phyloP scores from a whole-genome alignment of 2,329 filamentous ascomycete genomes.

The Botrytis hyacinthi region DNA sequence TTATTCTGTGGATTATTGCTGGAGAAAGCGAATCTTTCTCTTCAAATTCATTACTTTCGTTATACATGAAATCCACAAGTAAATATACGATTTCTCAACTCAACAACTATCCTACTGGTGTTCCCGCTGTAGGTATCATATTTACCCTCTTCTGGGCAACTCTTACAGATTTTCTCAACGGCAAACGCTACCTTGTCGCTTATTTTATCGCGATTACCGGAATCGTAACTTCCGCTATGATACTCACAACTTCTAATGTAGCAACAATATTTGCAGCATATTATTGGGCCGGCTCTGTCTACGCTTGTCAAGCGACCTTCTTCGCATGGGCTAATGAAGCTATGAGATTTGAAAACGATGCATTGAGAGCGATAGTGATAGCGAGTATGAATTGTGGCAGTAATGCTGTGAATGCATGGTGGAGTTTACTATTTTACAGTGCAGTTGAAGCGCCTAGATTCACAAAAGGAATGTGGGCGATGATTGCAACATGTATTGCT shows the following conservation, averaged over 20 bases:
- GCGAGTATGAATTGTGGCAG: slow-evolving; percentile 70
- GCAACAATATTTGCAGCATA: slow-evolving; percentile 63
- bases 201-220: slow-evolving; percentile 67
- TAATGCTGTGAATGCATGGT: slow-evolving; percentile 70
- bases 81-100: slow-evolving; percentile 49
- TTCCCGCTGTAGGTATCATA: slow-evolving; percentile 49
- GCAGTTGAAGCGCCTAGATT: slow-evolving; percentile 60
- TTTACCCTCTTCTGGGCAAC: slow-evolving; percentile 67
- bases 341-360: slow-evolving; percentile 61
- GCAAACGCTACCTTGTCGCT: slow-evolving; percentile 63
- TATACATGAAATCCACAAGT: slow-evolving; percentile 49
- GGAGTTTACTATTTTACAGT: slow-evolving; percentile 69
- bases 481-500: slow-evolving; percentile 63
- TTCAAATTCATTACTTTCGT: slow-evolving; percentile 56
- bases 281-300: slow-evolving; percentile 68
- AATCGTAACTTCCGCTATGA: slow-evolving; percentile 59
- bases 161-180: slow-evolving; percentile 62
- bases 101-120: slow-evolving; percentile 54
- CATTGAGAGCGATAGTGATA: slow-evolving; percentile 63
- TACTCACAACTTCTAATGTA: slow-evolving; percentile 46
- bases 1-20: slow-evolving; percentile 66
- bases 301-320: slow-evolving; percentile 71
- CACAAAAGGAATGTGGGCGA: slow-evolving; percentile 66
- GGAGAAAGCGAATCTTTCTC: slow-evolving; percentile 71
- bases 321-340: slow-evolving; percentile 73